phyloP scores from a whole-genome alignment of 768 basidiomycete species.

The Lyophyllum decastes region DNA sequence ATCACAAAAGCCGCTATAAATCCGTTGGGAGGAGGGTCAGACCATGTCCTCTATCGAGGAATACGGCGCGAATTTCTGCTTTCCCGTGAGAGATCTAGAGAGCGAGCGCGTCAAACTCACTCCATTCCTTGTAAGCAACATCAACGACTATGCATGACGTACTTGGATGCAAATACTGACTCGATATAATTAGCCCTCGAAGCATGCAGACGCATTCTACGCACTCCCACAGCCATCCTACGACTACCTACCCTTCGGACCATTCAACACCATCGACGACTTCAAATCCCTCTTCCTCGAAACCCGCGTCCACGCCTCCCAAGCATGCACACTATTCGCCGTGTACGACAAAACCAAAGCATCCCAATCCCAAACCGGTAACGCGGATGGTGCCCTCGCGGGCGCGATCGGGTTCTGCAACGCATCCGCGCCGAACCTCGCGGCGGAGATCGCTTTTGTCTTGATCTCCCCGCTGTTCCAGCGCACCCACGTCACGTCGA shows the following conservation, averaged over 20 bases:
- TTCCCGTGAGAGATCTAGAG: slow-evolving; percentile 44
- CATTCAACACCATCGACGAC: slow-evolving; percentile 2
- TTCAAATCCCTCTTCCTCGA: slow-evolving; percentile 3
- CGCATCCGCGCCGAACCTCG: neutral
- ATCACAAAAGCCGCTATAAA: too few species aligned
- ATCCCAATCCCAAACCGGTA: slow-evolving; percentile 1
- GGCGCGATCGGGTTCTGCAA: slow-evolving; percentile 13
- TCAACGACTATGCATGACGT: neutral
- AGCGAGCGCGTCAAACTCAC: slow-evolving; percentile 50
- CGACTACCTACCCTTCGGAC: slow-evolving; percentile 8
- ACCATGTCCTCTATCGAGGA: slow-evolving; percentile 6
- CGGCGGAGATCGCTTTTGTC: slow-evolving; percentile 11
- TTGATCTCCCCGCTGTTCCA: slow-evolving; percentile 58
- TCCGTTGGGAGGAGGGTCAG: neutral
- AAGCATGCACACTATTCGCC: slow-evolving; percentile 5
- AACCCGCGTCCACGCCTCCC: slow-evolving; percentile 3
- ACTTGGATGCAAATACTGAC: neutral
- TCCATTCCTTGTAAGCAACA: slow-evolving; percentile 46
- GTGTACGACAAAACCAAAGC: slow-evolving; percentile 9
- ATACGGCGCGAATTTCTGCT: slow-evolving; percentile 51
- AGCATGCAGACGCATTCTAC: slow-evolving; percentile 8
- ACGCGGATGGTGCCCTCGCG: slow-evolving; percentile 11
- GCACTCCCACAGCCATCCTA: slow-evolving; percentile 5
- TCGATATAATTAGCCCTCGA: slow-evolving; percentile 3
- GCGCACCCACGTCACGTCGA: slow-evolving; percentile 61